Evolutionary conservation across 805 yeast genomes (phyloP), one percentile per base, ranked within the genome.

Genomic region (Myxozyma udenii): DNA sequence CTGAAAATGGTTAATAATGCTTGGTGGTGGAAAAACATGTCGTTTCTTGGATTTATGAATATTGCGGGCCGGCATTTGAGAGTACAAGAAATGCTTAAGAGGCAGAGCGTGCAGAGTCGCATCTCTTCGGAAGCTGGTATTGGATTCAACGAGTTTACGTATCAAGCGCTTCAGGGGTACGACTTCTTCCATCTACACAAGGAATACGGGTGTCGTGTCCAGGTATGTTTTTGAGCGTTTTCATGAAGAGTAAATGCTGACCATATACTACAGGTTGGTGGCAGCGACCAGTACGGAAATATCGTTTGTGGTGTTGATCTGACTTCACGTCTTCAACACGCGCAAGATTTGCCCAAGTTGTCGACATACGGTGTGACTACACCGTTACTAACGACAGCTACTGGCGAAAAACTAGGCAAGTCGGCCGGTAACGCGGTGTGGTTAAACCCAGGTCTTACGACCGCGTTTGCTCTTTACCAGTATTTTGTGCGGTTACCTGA

Each of bases 221-320:
- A 93, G 71, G 82, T 51, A 28, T 25, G 37, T 30, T 4, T 86
- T n/a, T n/a, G n/a, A n/a, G n/a, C n/a, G n/a, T n/a, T n/a, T n/a
- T n/a, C n/a, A n/a, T n/a, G n/a, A n/a, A n/a, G n/a, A n/a, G n/a
- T n/a, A n/a, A n/a, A n/a, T n/a, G n/a, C n/a, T n/a, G n/a, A 16
- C 9, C 23, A 7, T 38, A 19, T 42, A 12, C 16, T 26, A 19
- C 22, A 46, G 52, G 28, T 73, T 6, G 98, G 98, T 22, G 98
- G 98, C 4, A 89, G 86, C 65, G 98, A 93, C 66, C 98, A 93
- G 69, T 93, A 96, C 89, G 98, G 98, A 1, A 93, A 93, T 63
- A 93, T 93, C 53, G 87, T 95, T 1, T 97, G 98, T 0, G 98
- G 98, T 0, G 78, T 87, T 36, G 98, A 93, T 63, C 74, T 93